Evolutionary conservation across 2,329 filamentous ascomycete species (phyloP).

Genomic region (Cadophora sp.): DNA sequence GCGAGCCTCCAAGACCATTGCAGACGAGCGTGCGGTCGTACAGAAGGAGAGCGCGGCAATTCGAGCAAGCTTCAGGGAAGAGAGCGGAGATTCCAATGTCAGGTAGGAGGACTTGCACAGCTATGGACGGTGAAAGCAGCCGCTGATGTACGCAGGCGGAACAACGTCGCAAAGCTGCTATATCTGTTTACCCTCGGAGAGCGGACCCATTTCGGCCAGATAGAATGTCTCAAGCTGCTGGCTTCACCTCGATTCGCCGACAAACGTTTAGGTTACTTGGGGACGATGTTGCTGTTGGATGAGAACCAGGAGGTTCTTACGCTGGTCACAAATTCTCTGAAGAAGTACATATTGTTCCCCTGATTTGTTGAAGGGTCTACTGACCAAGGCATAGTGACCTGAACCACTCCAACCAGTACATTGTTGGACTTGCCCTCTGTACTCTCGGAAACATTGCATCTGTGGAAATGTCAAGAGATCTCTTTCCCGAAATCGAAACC

Average conservation of each 20-base stretch:
- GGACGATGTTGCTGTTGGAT: conserved; percentile 93
- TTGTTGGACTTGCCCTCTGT: conserved; percentile 94
- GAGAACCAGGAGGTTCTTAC: conserved; percentile 99
- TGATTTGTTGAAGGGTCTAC: background rate
- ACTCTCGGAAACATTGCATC: conserved; percentile 98
- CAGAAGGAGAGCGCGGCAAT: conserved; percentile 99
- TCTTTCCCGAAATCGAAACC: conserved; percentile 94
- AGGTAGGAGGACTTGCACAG: conserved; percentile 68
- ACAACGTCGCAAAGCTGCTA: conserved; percentile 97
- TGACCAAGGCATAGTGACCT: conserved; percentile 70
- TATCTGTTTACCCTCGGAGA: conserved; percentile 98
- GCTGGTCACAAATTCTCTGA: conserved; percentile 94
- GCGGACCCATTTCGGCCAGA: conserved; percentile 97
- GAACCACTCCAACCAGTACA: conserved; percentile 97
- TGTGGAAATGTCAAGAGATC: conserved; percentile 95
- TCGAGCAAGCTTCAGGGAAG: conserved; percentile 95
- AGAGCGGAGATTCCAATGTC: conserved; percentile 89
- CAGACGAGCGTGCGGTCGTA: conserved; percentile 96
- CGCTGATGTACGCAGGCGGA: conserved; percentile 67
- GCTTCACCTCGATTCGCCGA: conserved; percentile 97
- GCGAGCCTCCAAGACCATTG: conserved; percentile 97
- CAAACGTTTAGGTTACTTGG: conserved; percentile 93
- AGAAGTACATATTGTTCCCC: conserved; percentile 72
- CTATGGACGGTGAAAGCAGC: conserved; percentile 1
- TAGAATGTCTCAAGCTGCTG: conserved; percentile 97